These are phyloP conservation scores for Venturia pyrina DNA, from an alignment of 2,329 filamentous ascomycete species.

Conservation along the genomic window DNA sequence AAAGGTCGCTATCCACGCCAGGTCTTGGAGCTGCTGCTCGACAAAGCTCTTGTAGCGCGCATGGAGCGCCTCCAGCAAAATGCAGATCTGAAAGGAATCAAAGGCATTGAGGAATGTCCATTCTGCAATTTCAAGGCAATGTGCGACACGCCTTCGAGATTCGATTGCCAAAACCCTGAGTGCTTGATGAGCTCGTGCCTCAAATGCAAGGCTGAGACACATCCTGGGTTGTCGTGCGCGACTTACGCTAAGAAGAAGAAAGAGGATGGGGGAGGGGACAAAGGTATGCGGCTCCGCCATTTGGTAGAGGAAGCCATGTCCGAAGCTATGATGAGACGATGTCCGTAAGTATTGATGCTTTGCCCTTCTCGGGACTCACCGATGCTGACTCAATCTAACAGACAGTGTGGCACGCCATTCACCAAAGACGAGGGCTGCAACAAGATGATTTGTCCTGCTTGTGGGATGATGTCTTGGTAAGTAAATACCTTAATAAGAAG, in stretches of 20 bases:
- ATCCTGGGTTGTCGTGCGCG: not conserved
- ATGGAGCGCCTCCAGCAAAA: constrained; percentile 64
- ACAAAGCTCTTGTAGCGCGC: constrained; percentile 47
- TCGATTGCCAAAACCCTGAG: constrained; percentile 27
- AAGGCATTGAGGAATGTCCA: constrained; percentile 65
- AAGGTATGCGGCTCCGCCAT: constrained; percentile 51
- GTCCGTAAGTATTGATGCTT: constrained; percentile 39
- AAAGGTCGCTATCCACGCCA: constrained; percentile 46
- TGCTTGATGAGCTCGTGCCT: not conserved
- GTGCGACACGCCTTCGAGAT: constrained; percentile 55
- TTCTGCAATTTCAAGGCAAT: constrained; percentile 70
- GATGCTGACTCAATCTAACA: constrained; percentile 16
- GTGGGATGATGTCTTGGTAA: constrained; percentile 46
- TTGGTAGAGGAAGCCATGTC: constrained; percentile 78
- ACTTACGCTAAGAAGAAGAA: not conserved
- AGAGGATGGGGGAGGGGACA: not conserved
- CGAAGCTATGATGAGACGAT: constrained; percentile 63
- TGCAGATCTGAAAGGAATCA: constrained; percentile 57
- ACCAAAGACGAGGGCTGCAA: constrained; percentile 75
- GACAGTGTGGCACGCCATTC: constrained; percentile 57
- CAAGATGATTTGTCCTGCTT: constrained; percentile 66
- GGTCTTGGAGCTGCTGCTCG: constrained; percentile 49
- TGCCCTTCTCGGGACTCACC: not conserved
- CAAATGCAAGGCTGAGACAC: constrained; percentile 1
- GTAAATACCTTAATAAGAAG: constrained; percentile 14